Evolutionary conservation across 202 grass and related monocot species (phyloP).

Genomic region (Brachypodium distachyon): DNA sequence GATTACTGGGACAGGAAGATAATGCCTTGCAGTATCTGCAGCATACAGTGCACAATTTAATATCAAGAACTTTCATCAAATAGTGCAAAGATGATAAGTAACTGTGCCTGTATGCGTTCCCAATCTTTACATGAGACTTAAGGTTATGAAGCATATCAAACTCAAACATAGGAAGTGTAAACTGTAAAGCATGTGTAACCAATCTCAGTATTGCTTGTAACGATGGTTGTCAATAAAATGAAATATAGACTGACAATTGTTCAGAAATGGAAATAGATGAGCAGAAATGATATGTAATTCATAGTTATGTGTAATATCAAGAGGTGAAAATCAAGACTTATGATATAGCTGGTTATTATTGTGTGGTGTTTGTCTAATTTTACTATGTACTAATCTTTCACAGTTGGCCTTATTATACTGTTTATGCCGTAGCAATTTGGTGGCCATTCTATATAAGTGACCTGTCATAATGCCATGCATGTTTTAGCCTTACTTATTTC

Average conservation of each 20-base stretch:
- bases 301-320: neutral
- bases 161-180: neutral
- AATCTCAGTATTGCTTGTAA: neutral
- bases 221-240: neutral
- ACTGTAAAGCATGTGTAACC: neutral
- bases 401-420: neutral
- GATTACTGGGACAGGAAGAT: constrained; percentile 83
- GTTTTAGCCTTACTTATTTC: neutral
- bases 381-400: neutral
- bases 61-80: neutral
- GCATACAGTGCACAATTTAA: constrained; percentile 3
- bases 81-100: neutral
- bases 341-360: neutral
- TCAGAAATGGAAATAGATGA: too few relatives aligned
- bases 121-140: neutral
- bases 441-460: neutral
- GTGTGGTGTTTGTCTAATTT: neutral
- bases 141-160: neutral
- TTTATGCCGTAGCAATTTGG: neutral
- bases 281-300: neutral
- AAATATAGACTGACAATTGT: neutral
- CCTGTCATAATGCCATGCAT: neutral
- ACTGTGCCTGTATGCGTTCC: neutral
- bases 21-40: constrained; percentile 94
- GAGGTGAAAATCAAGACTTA: neutral